These are phyloP conservation scores for Vinca major DNA, from an alignment of 305 asterid species.

Conservation along the genomic window DNA sequence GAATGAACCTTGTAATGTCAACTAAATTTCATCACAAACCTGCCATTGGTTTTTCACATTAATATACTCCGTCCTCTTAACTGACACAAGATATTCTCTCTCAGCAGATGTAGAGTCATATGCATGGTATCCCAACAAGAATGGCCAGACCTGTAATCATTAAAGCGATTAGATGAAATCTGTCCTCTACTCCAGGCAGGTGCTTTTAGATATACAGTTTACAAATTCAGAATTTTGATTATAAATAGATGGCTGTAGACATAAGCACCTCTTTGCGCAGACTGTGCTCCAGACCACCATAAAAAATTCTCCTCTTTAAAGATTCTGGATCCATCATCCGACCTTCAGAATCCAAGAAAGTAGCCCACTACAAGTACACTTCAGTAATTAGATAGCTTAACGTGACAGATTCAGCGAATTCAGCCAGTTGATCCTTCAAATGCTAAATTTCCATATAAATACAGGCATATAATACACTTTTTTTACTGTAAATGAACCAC, in stretches of 20 bases:
- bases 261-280: conserved; percentile 67
- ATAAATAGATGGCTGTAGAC: background rate
- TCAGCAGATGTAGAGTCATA: conserved; percentile 88
- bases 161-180: background rate
- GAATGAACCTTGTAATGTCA: background rate
- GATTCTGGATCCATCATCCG: conserved; percentile 60
- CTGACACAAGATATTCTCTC: conserved; percentile 66
- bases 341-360: conserved; percentile 90
- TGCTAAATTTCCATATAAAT: background rate
- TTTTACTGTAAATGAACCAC: background rate
- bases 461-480: background rate
- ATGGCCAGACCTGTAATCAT: conserved; percentile 69
- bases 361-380: conserved; percentile 55
- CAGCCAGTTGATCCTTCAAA: background rate
- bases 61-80: conserved; percentile 74
- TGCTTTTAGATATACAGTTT: background rate
- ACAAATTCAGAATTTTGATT: background rate
- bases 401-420: background rate
- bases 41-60: conserved; percentile 88
- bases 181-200: background rate
- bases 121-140: conserved; percentile 65
- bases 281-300: conserved; percentile 80
- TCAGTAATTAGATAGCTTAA: conserved; percentile 1
- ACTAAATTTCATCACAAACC: conserved; percentile 39
- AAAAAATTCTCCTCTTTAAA: conserved; percentile 72